phyloP scores from a whole-genome alignment of 2,329 filamentous ascomycete genomes.

The Akanthomyces muscarius region DNA sequence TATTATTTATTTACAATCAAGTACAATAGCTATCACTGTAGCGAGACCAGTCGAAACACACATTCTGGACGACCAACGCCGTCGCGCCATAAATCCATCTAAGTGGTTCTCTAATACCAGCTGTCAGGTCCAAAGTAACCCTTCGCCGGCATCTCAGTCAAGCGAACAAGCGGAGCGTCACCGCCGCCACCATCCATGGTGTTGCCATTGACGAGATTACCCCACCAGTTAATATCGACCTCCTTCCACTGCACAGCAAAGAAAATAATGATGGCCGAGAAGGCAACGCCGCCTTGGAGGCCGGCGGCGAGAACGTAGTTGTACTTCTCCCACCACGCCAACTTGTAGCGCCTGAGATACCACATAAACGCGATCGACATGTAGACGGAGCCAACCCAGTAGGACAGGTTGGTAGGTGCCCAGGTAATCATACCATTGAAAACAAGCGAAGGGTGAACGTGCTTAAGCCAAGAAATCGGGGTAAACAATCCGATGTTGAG shows the following conservation, averaged over 20 bases:
- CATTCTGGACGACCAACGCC: too few species aligned
- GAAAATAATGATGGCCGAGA: constrained; percentile 41
- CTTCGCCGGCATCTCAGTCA: constrained; percentile 9
- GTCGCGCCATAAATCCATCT: too few species aligned
- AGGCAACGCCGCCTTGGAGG: constrained; percentile 37
- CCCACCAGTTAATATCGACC: constrained; percentile 40
- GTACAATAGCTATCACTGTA: too few species aligned
- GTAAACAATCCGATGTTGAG: constrained; percentile 23
- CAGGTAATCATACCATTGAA: constrained; percentile 40
- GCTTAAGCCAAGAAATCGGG: constrained; percentile 28
- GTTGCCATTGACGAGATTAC: constrained; percentile 26
- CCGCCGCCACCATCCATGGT: constrained; percentile 21
- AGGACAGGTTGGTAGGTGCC: constrained; percentile 41
- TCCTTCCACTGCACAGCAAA: constrained; percentile 39
- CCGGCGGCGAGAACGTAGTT: constrained; percentile 41
- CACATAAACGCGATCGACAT: constrained; percentile 42
- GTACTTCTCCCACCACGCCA: constrained; percentile 44
- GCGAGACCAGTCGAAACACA: too few species aligned
- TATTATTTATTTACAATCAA: too few species aligned
- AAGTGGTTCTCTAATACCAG: constrained; percentile 1
- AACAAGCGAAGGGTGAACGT: constrained; percentile 39
- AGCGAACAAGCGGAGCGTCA: not conserved
- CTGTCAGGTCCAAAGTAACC: constrained; percentile 15
- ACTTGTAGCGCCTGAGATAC: constrained; percentile 34
- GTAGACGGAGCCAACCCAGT: constrained; percentile 40